Evolutionary conservation across 768 basidiomycete species (phyloP), one percentile per base, ranked within the genome.

Genomic region (Arthromyces matolae): DNA sequence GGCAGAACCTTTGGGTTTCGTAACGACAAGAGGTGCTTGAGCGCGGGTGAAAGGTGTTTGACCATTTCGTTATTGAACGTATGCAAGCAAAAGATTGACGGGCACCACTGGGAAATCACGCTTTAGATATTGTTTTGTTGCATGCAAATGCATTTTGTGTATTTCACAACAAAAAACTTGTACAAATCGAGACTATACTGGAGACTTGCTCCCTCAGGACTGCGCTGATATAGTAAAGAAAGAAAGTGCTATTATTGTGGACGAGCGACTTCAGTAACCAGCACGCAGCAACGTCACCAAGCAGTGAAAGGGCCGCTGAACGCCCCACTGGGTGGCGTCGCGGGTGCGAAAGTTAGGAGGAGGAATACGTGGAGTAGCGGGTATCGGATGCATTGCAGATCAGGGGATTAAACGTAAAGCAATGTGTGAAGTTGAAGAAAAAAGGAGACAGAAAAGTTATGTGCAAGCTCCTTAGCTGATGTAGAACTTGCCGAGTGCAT

Each of bases 11-110:
- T 69, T 18, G 82, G 88, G 56, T 78, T 84, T 60, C 81, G 84
- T 48, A 85, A 71, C 31, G 79, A 79, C 64, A 87, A 64, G 43
- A 87, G 73, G 16, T 84, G 84, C 71, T 90, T 94, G 57, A 94
- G 67, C 8, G 75, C 59, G 2, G 81, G 72, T 1, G 89, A 79
- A 19, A 93, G 70, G 57, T 73, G 72, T 47, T 66, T 66, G 36
- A 73, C 71, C 72, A 73, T 73, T 43, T 44, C 51, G 35, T 35
- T 8, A 16, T 27, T n/a, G n/a, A n/a, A n/a, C n/a, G n/a, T n/a
- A 46, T 33, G 31, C 42, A 52, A 16, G 18, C 23, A 35, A 14
- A 14, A 34, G n/a, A 18, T 27, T 43, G 32, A 25, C 33, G 32
- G 14, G 32, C 13, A 33, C 18, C 32, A 33, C 18, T 33, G 4